Base-by-base conservation (phyloP, 2,329 filamentous ascomycete species). In the Chaetomiaceae sp. region DNA sequence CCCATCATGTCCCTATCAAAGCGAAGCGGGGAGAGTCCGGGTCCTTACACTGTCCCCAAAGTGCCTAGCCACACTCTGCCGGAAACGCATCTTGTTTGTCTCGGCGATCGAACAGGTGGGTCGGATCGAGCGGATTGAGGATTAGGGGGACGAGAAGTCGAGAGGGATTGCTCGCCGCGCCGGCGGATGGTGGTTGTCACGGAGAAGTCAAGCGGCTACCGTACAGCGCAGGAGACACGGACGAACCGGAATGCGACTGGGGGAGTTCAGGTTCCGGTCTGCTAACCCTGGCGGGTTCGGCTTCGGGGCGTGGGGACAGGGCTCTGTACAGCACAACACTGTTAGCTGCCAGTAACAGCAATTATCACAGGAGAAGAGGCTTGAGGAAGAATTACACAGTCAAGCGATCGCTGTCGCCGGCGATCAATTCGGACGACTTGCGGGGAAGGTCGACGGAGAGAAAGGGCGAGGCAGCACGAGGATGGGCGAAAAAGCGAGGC, bases 31-130 rank as follows among this genome's bases (percentile, higher is more conserved):
- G 31, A 40, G 36, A 51, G 12, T 25, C 14, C 22, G 17, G 11
- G 17, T 42, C 15, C 62, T 63, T 59, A 64, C 62, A 43, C 43
- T 59, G 15, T 62, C 61, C 46, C 61, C 61, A 39, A 64, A 61
- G 23, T 59, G 61, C 50, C 56, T 59, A 20, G 59, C 57, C 52
- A 64, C 55, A 38, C 58, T 55, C 34, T 61, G 58, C 33, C 60
- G 55, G 49, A 64, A 62, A 15, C 58, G 61, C 62, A 64, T 64
- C 17, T 44, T 56, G 29, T 25, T 11, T 7, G 27, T 3, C 8
- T 7, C 20, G 19, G 47, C 15, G 17, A 37, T 51, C 49, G 39
- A 11, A 14, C n/a, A n/a, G 8, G 25, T 22, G 39, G 23, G 23
- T 22, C 33, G 34, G 27, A 29, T 6, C 5, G n/a, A 15, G 22